Base-by-base conservation (phyloP, 2,329 filamentous ascomycete genomes). In the Sphaerulina vaccinii region DNA sequence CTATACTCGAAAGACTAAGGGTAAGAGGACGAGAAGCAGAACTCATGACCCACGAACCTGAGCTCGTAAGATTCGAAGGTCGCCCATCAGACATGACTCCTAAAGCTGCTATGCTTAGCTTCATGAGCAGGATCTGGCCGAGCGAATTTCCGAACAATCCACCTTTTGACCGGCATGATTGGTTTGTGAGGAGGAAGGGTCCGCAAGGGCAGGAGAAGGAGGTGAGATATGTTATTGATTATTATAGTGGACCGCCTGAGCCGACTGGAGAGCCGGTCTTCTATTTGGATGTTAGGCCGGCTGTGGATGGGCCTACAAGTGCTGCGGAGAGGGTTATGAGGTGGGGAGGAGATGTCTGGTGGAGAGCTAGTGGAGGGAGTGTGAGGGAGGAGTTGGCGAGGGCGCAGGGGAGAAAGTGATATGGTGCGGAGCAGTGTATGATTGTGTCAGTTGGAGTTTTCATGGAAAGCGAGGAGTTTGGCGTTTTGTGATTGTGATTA, bases 151-250 rank as follows among this genome's bases (percentile, higher is more conserved):
- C 75, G 4, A 85, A 86, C 6, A 86, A 90, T 47, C 87, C 90
- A 9, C 93, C 93, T 1, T 99, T 99, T 65, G 93, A 99, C 71
- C 84, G 93, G 56, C 93, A 99, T 69, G 93, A 99, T 70, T 99
- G 93, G 93, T 97, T 86, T 67, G 88, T 99, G 36, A 81, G 88
- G 59, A 81, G 93, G 57, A 80, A 86, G 27, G 72, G 80, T 42
- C 74, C 77, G 4, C 78, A 84, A 48, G 88, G 88, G 22, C 69
- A 84, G 52, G 78, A 76, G 63, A 86, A 85, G 68, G 86, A 96
- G 75, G 78, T 96, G 39, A 83, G 93, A 64, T 99, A 99, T 70
- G 84, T 99, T 50, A 99, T 99, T 68, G 93, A 54, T 27, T 54
- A 54, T 41, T 54, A 54, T 42, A 86, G 87, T 27, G 92, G 85